Conservation (phyloP, 192 early-diverging fungal species). For the Linnemannia elongata region DNA sequence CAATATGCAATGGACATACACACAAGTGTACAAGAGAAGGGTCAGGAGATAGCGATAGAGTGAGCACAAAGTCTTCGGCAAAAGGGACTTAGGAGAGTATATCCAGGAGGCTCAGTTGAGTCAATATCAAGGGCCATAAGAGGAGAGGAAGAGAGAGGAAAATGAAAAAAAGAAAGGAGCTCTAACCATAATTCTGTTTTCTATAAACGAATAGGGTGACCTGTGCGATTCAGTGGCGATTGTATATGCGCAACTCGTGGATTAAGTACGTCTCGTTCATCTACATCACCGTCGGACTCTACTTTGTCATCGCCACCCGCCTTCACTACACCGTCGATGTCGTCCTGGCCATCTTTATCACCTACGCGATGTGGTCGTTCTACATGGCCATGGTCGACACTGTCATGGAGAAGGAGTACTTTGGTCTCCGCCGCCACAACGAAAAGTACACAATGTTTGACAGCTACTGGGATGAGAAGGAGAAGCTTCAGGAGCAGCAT, state of each 20-base stretch:
- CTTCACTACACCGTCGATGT: conserved; percentile 61
- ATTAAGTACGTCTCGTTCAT: conserved; percentile 51
- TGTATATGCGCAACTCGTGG: conserved; percentile 52
- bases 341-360: conserved; percentile 63
- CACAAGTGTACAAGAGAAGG: not conserved
- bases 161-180: not conserved
- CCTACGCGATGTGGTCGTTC: conserved; percentile 65
- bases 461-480: not conserved
- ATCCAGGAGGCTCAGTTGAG: not conserved
- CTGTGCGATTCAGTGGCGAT: conserved; percentile 48
- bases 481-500: conserved; percentile 8
- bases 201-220: conserved; percentile 21
- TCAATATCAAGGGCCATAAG: not conserved
- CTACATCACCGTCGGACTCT: conserved; percentile 49
- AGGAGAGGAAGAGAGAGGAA: not conserved
- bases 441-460: conserved; percentile 44
- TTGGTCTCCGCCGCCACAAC: conserved; percentile 38
- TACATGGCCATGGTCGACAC: conserved; percentile 66
- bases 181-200: not conserved
- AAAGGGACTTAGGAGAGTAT: not conserved
- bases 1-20: not conserved
- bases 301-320: conserved; percentile 55
- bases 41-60: not conserved
- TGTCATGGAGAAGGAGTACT: conserved; percentile 59
- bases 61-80: not conserved